These are phyloP conservation scores for Phytophthora pinifolia DNA, from an alignment of 352 stramenopile genomes.

Conservation along the genomic window DNA sequence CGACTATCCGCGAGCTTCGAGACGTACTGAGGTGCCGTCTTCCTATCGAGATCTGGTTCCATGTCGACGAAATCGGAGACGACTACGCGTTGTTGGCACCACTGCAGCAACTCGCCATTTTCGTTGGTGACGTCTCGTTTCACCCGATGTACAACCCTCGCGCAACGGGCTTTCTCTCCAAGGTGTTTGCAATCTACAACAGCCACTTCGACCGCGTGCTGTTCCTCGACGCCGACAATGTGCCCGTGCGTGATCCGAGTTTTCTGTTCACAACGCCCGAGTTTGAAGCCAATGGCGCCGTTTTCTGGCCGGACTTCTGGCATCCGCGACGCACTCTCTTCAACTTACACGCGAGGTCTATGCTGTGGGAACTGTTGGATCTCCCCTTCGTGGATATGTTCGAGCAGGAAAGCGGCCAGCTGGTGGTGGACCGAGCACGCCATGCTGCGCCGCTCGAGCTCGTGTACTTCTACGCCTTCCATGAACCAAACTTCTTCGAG, in stretches of 20 bases:
- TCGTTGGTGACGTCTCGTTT: conserved; percentile 28
- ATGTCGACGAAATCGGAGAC: conserved; percentile 30
- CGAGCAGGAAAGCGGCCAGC: conserved; percentile 63
- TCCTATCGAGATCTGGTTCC: conserved; percentile 57
- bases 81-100: conserved; percentile 12
- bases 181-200: conserved; percentile 51
- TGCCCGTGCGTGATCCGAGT: conserved; percentile 42
- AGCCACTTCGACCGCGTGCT: conserved; percentile 45
- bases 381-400: conserved; percentile 53
- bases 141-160: conserved; percentile 31
- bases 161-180: conserved; percentile 45
- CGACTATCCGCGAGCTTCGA: conserved; percentile 34
- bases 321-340: conserved; percentile 53
- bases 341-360: conserved; percentile 49
- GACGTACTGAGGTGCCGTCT: conserved; percentile 34
- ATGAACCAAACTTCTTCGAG: conserved; percentile 34
- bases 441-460: conserved; percentile 31
- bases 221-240: conserved; percentile 61
- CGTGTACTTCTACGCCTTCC: conserved; percentile 47
- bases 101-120: conserved; percentile 28
- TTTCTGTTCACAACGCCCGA: conserved; percentile 43
- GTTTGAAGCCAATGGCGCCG: conserved; percentile 37
- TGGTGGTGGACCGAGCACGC: conserved; percentile 46
- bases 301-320: conserved; percentile 79
- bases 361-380: conserved; percentile 55